Evolutionary conservation across 495 filamentous ascomycete species (phyloP), one percentile per base, ranked within the genome.

Genomic region (Penicillium nucicola): DNA sequence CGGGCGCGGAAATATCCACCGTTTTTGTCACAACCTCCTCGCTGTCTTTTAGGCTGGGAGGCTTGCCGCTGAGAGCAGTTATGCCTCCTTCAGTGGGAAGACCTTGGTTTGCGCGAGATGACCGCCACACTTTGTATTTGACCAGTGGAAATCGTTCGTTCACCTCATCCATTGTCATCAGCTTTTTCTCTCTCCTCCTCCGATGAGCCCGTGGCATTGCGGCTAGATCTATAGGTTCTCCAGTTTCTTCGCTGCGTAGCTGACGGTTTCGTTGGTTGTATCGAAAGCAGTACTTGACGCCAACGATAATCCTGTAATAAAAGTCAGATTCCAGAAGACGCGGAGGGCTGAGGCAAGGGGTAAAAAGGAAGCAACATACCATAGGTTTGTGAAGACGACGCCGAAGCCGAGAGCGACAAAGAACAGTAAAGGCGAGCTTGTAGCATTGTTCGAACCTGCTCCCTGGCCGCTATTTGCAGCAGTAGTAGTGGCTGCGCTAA

Each of bases 151-250:
- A 97, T 52, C 93, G 87, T 58, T 95, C 90, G 63, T 99, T 97
- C 35, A 97, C 93, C 67, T 99, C 93, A 43, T 99, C 93, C 84
- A 97, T 95, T 3, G 88, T 86, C 95, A 99, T 97, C 52, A 99
- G 67, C 64, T 95, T 97, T 78, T 97, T 97, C 68, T 98, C 93
- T 44, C 91, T 80, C 52, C 91, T 79, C 58, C 93, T 80, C 22
- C 93, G 80, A 62, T 93, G 91, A 15, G 83, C 69, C 32, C 88
- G 78, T 45, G 88, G 87, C 81, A 97, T 87, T 49, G 83, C 75
- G 45, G 88, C 78, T 51, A 96, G 71, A 62, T 90, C 89, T 42
- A 77, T 95, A 1, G 88, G 87, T 35, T 97, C 95, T 52, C 85
- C 90, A 57, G 92, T 87, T 58, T 96, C 92, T 52, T 85, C 85